phyloP scores from a whole-genome alignment of 345 rosid genomes.

The Pugionium cornutum region DNA sequence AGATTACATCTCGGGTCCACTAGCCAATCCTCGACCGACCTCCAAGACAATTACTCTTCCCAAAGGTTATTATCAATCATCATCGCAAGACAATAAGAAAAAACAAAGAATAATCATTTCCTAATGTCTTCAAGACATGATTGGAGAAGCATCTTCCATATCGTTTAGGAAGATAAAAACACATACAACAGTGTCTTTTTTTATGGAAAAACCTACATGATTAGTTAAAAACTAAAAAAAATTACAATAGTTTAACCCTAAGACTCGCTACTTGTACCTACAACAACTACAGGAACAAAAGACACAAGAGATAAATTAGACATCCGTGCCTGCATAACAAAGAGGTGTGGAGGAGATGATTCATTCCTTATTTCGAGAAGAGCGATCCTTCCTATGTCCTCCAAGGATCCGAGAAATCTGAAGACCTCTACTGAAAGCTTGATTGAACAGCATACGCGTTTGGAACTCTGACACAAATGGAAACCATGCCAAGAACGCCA shows the following conservation, averaged over 20 bases:
- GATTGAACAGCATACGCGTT: constrained; percentile 99
- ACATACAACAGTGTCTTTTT: background rate
- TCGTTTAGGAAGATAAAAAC: background rate
- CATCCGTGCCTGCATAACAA: constrained; percentile 2
- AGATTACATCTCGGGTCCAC: too few relatives aligned
- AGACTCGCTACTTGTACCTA: constrained; percentile 21
- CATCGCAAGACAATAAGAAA: too few relatives aligned
- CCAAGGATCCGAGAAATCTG: constrained; percentile 99
- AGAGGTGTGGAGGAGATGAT: constrained; percentile 5
- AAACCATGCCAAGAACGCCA: constrained; percentile 98
- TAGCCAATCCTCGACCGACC: too few relatives aligned
- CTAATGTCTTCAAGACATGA: too few relatives aligned
- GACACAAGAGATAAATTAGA: background rate
- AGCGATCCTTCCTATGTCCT: constrained; percentile 79
- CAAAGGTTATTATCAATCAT: too few relatives aligned
- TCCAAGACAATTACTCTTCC: too few relatives aligned
- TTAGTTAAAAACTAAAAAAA: background rate
- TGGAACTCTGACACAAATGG: constrained; percentile 98
- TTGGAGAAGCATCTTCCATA: too few relatives aligned
- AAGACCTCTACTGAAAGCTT: constrained; percentile 98
- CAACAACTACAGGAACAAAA: background rate
- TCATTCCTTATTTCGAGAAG: constrained; percentile 79
- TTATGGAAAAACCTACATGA: background rate
- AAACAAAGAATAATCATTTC: too few relatives aligned
- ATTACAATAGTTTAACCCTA: background rate